Evolutionary conservation across 2,329 filamentous ascomycete genomes (phyloP).

Genomic region (Aspergillus flavus): DNA sequence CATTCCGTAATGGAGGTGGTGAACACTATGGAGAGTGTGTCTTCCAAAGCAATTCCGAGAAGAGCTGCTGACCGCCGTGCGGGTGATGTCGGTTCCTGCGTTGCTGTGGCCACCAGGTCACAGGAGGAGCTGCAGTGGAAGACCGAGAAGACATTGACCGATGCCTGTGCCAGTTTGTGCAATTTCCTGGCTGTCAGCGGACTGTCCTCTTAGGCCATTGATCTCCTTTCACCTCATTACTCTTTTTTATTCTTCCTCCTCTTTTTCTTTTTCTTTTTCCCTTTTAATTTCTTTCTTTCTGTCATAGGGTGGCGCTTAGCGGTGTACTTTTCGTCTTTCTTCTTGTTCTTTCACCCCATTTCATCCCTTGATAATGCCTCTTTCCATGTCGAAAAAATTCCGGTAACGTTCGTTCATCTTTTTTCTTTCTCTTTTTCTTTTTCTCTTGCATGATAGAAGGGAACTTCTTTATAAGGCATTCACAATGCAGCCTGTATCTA

Average conservation of each 20-base stretch:
- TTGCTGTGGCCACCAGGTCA: constrained; percentile 39
- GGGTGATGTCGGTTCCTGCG: constrained; percentile 44
- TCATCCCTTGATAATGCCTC: neutral
- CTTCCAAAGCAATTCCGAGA: constrained; percentile 35
- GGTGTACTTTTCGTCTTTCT: constrained; percentile 1
- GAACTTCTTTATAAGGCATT: neutral
- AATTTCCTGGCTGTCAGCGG: constrained; percentile 40
- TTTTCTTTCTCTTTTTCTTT: neutral
- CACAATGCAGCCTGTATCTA: constrained; percentile 7
- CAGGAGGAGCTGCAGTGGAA: constrained; percentile 58
- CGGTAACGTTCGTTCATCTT: constrained; percentile 1
- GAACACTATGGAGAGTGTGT: constrained; percentile 41
- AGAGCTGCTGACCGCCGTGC: constrained; percentile 36
- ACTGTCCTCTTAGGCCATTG: constrained; percentile 23
- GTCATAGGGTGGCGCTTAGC: constrained; percentile 13
- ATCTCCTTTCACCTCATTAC: neutral
- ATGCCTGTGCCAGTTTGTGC: constrained; percentile 43
- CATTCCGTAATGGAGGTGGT: constrained; percentile 44
- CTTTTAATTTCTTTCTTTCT: neutral
- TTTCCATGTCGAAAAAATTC: neutral
- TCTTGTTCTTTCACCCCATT: neutral
- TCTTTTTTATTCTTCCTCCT: constrained; percentile 1
- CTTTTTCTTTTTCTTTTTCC: constrained; percentile 8
- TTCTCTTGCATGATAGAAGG: constrained; percentile 19
- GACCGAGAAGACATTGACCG: constrained; percentile 40